Evolutionary conservation across 495 filamentous ascomycete genomes (phyloP), one percentile per base, ranked within the genome.

Genomic region (Penicillium bovifimosum): DNA sequence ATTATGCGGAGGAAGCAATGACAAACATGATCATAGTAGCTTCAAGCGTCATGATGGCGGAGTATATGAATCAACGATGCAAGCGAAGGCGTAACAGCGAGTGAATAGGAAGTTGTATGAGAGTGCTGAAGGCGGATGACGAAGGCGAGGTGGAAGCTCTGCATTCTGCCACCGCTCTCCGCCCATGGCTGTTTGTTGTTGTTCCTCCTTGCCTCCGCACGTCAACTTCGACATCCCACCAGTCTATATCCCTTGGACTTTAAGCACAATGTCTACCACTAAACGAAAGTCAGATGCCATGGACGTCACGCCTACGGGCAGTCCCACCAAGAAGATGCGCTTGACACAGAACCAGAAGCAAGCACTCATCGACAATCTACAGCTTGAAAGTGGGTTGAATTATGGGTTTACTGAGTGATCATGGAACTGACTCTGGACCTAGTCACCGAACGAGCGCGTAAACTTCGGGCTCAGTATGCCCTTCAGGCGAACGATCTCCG

Each of bases 371-470:
- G 91, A 96, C 54, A 96, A 98, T 60, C 66, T 97, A 27, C 90
- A 96, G 60, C 78, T 96, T 39, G 93, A 98, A 73, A 82, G 93
- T 96, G 80, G 50, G 86, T 71, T 42, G 32, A 14, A 5, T 11
- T 6, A 9, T 45, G 26, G 18, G 36, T n/a, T 17, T 9, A 13
- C 3, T 2, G 36, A 5, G 14, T n/a, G 1, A n/a, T 6, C 6
- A 18, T n/a, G 10, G 11, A 18, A 11, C 51, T 50, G 13, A 47
- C 20, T 40, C 29, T 16, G 1, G 17, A 5, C 39, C 10, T 58
- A 97, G 93, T 97, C 55, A 92, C 88, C 26, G 90, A 96, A 71
- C 84, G 93, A 58, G 90, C 88, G 32, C 82, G 93, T 47, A 95
- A 93, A 68, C 81, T 97, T 24, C 86, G 91, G 55, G 85, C 91